phyloP scores from a whole-genome alignment of 164 flowering plant genomes.

The Stephania yunnanensis region DNA sequence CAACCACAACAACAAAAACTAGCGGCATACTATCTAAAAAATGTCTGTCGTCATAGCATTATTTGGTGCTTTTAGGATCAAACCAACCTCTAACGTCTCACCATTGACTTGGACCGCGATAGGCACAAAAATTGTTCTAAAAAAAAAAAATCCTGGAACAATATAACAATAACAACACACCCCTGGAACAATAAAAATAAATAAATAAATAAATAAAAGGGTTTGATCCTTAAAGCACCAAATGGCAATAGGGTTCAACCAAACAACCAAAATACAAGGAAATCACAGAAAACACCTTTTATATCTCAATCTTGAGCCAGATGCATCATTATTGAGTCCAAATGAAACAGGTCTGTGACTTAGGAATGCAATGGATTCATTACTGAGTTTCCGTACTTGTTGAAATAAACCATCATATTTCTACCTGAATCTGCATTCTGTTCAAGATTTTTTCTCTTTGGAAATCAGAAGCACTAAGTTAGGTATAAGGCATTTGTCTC shows the following conservation, averaged over 20 bases:
- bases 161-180: no score
- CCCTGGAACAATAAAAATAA: no score
- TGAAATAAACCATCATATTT: not conserved
- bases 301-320: not conserved
- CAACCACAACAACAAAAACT: no score
- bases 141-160: no score
- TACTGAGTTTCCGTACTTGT: not conserved
- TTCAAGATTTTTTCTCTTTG: not conserved
- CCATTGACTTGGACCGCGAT: no score
- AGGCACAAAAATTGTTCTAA: no score
- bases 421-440: not conserved
- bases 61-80: no score
- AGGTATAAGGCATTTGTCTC: not conserved
- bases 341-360: not conserved
- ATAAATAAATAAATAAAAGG: not conserved
- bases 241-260: not conserved
- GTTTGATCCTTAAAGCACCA: not conserved
- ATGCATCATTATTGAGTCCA: not conserved
- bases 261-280: not conserved
- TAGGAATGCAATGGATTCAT: not conserved
- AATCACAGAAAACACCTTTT: not conserved
- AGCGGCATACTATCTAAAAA: no score
- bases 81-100: no score
- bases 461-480: not conserved
- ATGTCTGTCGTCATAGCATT: no score